Evolutionary conservation across 257 asterid genomes (phyloP).

Genomic region (Voacanga thouarsii): DNA sequence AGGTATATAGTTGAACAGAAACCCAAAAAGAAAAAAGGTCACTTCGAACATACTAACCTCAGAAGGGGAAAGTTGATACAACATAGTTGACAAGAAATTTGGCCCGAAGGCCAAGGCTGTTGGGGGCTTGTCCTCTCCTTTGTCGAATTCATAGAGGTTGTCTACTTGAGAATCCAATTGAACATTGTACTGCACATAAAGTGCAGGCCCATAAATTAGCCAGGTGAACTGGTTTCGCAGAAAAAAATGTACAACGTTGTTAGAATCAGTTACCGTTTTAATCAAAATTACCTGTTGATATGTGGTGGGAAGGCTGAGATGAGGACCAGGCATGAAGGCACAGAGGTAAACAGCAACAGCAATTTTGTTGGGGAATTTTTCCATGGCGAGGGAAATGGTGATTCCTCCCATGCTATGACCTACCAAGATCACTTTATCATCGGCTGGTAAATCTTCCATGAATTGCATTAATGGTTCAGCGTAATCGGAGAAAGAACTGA

Average conservation of each 20-base stretch:
- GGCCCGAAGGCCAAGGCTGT: conserved; percentile 33
- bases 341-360: conserved; percentile 36
- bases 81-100: conserved; percentile 25
- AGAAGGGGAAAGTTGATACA: conserved; percentile 42
- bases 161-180: conserved; percentile 31
- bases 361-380: conserved; percentile 32
- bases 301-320: background rate
- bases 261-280: too few relatives aligned
- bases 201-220: too few relatives aligned
- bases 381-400: conserved; percentile 38
- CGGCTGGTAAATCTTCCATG: conserved; percentile 25
- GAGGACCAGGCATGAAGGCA: conserved; percentile 38
- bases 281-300: conserved; percentile 21
- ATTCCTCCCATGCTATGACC: conserved; percentile 50
- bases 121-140: conserved; percentile 29
- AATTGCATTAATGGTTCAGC: conserved; percentile 37
- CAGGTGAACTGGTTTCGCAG: too few relatives aligned
- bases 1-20: background rate
- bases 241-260: too few relatives aligned
- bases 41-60: conserved; percentile 24
- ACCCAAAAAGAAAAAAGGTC: background rate
- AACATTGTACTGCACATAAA: conserved; percentile 13
- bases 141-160: conserved; percentile 14
- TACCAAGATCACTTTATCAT: conserved; percentile 36
- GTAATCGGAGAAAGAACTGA: conserved; percentile 30